Conservation (phyloP, 2,329 filamentous ascomycete genomes). For the Hymenoscyphus infarciens region DNA sequence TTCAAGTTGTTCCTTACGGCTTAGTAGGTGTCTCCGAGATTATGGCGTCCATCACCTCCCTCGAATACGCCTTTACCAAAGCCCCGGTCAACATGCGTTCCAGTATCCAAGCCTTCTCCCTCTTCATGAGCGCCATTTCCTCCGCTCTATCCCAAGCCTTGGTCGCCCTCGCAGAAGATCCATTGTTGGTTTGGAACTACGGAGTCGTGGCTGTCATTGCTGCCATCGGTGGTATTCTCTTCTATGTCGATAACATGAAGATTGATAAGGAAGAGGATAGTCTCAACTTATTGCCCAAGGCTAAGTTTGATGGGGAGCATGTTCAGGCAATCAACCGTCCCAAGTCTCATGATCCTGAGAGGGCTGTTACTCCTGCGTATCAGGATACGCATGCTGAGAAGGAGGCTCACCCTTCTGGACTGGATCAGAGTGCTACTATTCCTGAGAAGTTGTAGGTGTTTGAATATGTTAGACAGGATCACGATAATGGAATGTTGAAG, state of each 20-base stretch:
- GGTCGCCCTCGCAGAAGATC: constrained; percentile 41
- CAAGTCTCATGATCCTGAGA: not conserved
- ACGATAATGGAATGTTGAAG: not conserved
- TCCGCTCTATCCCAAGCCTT: constrained; percentile 46
- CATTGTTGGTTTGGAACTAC: constrained; percentile 40
- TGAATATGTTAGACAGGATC: not conserved
- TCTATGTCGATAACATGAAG: constrained; percentile 23
- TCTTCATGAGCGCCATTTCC: constrained; percentile 56
- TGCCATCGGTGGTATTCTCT: constrained; percentile 18
- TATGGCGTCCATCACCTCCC: constrained; percentile 62
- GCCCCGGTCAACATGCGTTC: constrained; percentile 67
- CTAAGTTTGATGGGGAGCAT: constrained; percentile 7
- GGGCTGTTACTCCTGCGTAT: not conserved
- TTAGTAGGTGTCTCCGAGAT: constrained; percentile 58
- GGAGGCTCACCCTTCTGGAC: not conserved
- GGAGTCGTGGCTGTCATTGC: constrained; percentile 22
- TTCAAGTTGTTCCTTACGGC: constrained; percentile 48
- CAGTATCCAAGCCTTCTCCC: constrained; percentile 53
- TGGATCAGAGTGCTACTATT: not conserved
- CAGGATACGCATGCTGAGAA: not conserved
- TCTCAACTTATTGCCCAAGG: constrained; percentile 20
- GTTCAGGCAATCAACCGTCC: not conserved
- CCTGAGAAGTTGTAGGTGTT: not conserved
- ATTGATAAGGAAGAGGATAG: constrained; percentile 23
- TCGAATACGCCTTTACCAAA: constrained; percentile 73